Conservation (phyloP, 2,329 filamentous ascomycete species). For the Colletotrichum sp. region DNA sequence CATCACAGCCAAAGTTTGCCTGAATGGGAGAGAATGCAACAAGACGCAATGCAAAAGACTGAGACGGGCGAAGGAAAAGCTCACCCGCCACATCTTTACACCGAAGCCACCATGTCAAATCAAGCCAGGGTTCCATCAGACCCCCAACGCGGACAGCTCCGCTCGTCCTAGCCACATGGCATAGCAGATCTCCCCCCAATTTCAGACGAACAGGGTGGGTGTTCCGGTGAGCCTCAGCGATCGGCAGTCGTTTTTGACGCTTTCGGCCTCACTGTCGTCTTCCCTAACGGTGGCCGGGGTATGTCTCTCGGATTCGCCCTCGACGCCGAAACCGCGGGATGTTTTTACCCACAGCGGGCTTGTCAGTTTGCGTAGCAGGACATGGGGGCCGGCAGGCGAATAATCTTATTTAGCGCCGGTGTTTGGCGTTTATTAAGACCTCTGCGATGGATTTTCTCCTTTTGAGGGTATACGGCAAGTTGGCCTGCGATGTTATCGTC, state of each 20-base stretch:
- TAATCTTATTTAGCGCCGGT: not conserved
- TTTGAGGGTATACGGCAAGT: not conserved
- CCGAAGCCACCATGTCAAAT: not conserved
- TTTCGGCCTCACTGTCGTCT: not conserved
- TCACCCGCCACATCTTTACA: not conserved
- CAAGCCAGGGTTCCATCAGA: not conserved
- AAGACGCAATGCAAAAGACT: not conserved
- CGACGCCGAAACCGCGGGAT: not conserved
- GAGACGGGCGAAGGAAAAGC: not conserved
- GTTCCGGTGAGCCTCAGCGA: not conserved
- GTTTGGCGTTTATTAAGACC: not conserved
- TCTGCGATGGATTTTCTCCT: not conserved
- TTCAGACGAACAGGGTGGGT: not conserved
- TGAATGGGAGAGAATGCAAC: not conserved
- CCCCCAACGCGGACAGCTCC: not conserved
- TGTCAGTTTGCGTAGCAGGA: not conserved
- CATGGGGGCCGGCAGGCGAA: not conserved
- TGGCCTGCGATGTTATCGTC: not conserved
- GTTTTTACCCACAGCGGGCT: not conserved
- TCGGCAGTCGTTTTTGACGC: not conserved
- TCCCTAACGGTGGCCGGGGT: not conserved
- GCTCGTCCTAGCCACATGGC: not conserved
- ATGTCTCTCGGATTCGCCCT: not conserved
- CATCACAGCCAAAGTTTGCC: accelerated
- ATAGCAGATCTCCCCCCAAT: not conserved